These are phyloP conservation scores for Heliamphora pulchella DNA, from an alignment of 179 eudicot species.

Conservation along the genomic window DNA sequence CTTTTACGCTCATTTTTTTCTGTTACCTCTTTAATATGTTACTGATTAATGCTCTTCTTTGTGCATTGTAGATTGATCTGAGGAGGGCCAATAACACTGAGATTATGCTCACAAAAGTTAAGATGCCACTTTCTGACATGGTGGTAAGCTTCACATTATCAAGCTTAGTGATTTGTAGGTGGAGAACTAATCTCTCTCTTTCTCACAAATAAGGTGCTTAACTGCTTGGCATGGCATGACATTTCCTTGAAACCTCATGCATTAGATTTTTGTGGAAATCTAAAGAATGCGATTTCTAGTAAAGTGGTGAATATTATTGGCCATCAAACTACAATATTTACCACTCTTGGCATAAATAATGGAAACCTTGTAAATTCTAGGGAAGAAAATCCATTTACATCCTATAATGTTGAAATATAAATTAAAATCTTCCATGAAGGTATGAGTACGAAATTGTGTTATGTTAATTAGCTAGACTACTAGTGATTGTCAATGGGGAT, in stretches of 20 bases:
- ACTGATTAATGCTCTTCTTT: slow-evolving; percentile 6
- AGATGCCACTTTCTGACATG: slow-evolving; percentile 97
- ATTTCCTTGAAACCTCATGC: neutral
- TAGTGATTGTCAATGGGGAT: neutral
- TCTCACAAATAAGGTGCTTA: slow-evolving; percentile 6
- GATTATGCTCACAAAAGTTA: slow-evolving; percentile 97
- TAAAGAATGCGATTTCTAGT: neutral
- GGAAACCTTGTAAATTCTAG: neutral
- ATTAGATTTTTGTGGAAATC: neutral
- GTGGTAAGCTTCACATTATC: slow-evolving; percentile 50
- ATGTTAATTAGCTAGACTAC: neutral
- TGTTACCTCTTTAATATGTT: slow-evolving; percentile 7
- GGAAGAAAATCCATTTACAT: neutral
- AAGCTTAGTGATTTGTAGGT: neutral
- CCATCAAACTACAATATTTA: neutral
- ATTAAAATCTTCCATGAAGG: neutral
- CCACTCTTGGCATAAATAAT: neutral
- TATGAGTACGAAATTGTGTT: neutral
- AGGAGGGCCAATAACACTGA: slow-evolving; percentile 91
- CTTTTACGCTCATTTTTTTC: slow-evolving; percentile 6
- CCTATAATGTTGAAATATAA: neutral
- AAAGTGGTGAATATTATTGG: neutral
- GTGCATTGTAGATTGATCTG: slow-evolving; percentile 61
- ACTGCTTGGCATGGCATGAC: no score
- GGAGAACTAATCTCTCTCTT: neutral